phyloP scores from a whole-genome alignment of 768 basidiomycete genomes.

The Lactarius deliciosus region DNA sequence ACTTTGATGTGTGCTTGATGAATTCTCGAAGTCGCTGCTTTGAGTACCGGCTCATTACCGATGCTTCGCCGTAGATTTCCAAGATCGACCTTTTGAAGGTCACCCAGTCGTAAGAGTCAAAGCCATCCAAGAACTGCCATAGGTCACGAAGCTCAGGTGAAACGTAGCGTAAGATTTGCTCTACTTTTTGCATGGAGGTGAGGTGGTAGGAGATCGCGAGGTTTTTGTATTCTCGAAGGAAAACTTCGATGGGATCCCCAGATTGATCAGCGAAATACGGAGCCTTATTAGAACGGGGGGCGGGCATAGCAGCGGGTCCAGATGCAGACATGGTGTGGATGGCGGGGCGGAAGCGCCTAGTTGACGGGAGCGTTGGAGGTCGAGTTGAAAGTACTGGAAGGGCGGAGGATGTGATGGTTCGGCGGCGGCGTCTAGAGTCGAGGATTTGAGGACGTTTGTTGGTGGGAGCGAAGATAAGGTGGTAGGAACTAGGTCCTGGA shows the following conservation, averaged over 20 bases:
- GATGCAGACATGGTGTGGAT: too few relatives aligned
- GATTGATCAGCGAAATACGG: neutral
- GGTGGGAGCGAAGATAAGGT: too few relatives aligned
- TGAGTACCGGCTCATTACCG: neutral
- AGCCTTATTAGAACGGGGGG: neutral
- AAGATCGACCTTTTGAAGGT: neutral
- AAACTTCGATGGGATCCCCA: neutral
- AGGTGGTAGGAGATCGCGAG: neutral
- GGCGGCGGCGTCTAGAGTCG: too few relatives aligned
- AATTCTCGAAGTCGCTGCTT: neutral
- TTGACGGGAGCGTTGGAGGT: too few relatives aligned
- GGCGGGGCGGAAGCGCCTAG: too few relatives aligned
- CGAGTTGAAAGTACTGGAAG: too few relatives aligned
- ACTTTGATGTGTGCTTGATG: neutral
- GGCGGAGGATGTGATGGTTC: too few relatives aligned
- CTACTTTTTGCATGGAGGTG: neutral
- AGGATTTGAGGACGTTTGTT: too few relatives aligned
- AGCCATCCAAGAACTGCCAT: neutral
- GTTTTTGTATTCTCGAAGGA: neutral
- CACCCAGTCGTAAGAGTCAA: rapidly evolving
- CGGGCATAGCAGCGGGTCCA: neutral
- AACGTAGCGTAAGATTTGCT: neutral
- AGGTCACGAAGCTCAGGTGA: neutral
- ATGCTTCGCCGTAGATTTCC: neutral
- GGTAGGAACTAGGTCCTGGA: too few relatives aligned